Base-by-base conservation (phyloP, 2,329 filamentous ascomycete genomes). In the Didymella exigua region DNA sequence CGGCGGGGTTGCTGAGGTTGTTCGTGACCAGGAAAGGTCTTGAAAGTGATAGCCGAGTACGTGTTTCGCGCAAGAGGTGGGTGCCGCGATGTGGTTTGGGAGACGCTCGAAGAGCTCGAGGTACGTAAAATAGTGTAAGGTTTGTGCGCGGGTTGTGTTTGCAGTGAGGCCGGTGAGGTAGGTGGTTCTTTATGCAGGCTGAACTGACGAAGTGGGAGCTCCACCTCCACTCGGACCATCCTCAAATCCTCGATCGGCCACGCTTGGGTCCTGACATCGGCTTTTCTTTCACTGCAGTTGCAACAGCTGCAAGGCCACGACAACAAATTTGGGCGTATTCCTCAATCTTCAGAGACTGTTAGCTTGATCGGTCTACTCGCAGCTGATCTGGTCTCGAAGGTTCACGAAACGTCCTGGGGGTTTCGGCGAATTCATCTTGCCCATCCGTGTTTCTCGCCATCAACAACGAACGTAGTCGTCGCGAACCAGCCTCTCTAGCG, bases 181-280 rank as follows among this genome's bases (percentile, higher is more conserved):
- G 47, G 52, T 50, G 60, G 66, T 61, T 62, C 68, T 71, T 69
- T 69, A 64, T 70, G 67, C 66, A 65, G 43, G 50, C 54, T 55
- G 60, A 63, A 61, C 60, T 62, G 63, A 66, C 65, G 53, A 57
- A 58, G 54, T 62, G 58, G 61, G 54, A 64, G 61, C 55, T 65
- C 63, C 52, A 55, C 52, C 42, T n/a, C n/a, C 11, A 56, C 19
- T 31, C 24, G 61, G 59, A 16, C 51, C 26, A 16, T 42, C 57
- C 30, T 38, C 48, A 40, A 67, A 16, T 42, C 57, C 30, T 38
- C 48, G 40, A 67, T 66, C 68, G 64, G 66, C 61, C 50, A 58
- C 56, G 31, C 33, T 42, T 42, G 36, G 21, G 29, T 37, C 36
- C 44, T 54, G 59, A 62, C 60, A 60, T 65, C 59, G 56, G 56